Conservation (phyloP, 352 stramenopile species). For the Phytophthora macrochlamydospora region DNA sequence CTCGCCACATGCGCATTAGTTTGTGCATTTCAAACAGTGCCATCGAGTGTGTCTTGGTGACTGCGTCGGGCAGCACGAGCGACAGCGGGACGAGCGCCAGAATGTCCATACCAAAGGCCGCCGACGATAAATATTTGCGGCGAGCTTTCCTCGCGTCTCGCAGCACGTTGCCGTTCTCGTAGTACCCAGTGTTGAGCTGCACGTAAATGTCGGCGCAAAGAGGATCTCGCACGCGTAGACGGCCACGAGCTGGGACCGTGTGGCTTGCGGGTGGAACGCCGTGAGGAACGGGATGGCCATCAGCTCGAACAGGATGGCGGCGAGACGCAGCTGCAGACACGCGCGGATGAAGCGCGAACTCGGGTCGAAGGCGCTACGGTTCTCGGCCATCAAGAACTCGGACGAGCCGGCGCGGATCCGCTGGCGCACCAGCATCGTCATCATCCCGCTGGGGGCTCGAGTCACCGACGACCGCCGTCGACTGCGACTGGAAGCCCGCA, state of each 20-base stretch:
- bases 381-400: slow-evolving; percentile 52
- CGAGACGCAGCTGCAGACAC: slow-evolving; percentile 55
- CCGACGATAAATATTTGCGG: slow-evolving; percentile 66
- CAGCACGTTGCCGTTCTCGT: slow-evolving; percentile 71
- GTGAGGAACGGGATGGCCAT: slow-evolving; percentile 58
- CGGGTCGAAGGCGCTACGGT: slow-evolving; percentile 66
- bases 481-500: slow-evolving; percentile 15
- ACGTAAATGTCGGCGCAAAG: slow-evolving; percentile 66
- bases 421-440: slow-evolving; percentile 21
- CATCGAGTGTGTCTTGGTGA: slow-evolving; percentile 8
- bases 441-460: slow-evolving; percentile 11
- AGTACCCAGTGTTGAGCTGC: slow-evolving; percentile 77
- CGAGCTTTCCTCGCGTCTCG: slow-evolving; percentile 59
- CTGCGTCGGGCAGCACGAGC: slow-evolving; percentile 31
- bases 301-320: slow-evolving; percentile 50
- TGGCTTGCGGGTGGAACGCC: slow-evolving; percentile 35
- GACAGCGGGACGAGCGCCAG: slow-evolving; percentile 48
- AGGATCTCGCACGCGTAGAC: slow-evolving; percentile 53
- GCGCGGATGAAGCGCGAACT: slow-evolving; percentile 53
- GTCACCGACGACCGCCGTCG: slow-evolving; percentile 31
- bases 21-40: slow-evolving; percentile 55
- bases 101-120: slow-evolving; percentile 56
- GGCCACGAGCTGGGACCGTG: slow-evolving; percentile 29
- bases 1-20: slow-evolving; percentile 50
- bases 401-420: slow-evolving; percentile 49